These are phyloP conservation scores for Phytophthora litchii DNA, from an alignment of 352 stramenopile species.

Conservation along the genomic window DNA sequence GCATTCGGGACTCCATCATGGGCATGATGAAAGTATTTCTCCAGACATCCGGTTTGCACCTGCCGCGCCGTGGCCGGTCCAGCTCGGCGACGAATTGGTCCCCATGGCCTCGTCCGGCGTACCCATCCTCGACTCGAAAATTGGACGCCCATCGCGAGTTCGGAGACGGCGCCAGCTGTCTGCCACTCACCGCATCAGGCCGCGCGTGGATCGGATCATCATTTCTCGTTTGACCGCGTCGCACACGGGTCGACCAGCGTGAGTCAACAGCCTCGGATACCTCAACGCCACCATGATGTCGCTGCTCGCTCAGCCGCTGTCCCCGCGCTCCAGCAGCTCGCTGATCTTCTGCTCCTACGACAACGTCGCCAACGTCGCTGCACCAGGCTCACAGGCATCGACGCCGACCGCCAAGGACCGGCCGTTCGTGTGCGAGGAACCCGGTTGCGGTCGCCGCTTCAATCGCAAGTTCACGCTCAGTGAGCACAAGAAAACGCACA, in stretches of 20 bases:
- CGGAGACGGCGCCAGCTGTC: constrained; percentile 22
- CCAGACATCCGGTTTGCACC: constrained; percentile 26
- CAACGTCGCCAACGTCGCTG: background rate
- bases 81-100: constrained; percentile 24
- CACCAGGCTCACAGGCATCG: background rate
- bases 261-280: constrained; percentile 9
- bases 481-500: constrained; percentile 64
- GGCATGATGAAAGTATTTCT: constrained; percentile 14
- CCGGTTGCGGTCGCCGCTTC: constrained; percentile 47
- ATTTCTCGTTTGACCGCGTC: constrained; percentile 36
- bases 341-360: constrained; percentile 27
- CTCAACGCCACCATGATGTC: constrained; percentile 37
- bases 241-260: constrained; percentile 2
- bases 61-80: constrained; percentile 19
- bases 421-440: constrained; percentile 51
- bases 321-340: constrained; percentile 14
- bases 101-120: constrained; percentile 3
- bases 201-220: constrained; percentile 22
- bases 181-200: constrained; percentile 26
- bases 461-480: constrained; percentile 66
- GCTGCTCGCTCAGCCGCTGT: constrained; percentile 36
- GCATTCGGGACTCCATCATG: constrained; percentile 1
- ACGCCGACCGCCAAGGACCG: constrained; percentile 29
- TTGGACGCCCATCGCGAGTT: constrained; percentile 10
- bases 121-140: constrained; percentile 27